Evolutionary conservation across 495 filamentous ascomycete species (phyloP), one percentile per base, ranked within the genome.

Genomic region (Penicillium silybi): DNA sequence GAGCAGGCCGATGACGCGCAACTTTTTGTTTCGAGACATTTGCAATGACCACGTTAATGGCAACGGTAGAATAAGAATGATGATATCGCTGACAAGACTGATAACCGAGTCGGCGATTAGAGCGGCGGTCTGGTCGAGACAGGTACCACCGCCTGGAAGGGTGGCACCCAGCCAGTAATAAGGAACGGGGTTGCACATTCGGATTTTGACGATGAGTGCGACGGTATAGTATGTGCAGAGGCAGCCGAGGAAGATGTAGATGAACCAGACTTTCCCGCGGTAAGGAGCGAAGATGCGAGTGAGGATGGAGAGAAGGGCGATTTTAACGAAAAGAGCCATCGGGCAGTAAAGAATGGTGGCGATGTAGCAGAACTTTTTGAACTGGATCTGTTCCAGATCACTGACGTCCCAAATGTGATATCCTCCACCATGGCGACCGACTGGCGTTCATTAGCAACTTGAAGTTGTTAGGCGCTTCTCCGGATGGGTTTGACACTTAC

Each of bases 31-130:
- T 4, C 62, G 54, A 13, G 70, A 66, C 73, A 80, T 77, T 51
- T 78, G 71, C 41, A 80, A 53, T 2, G 69, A 70, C 69, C 72
- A 74, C 0, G 72, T 72, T 55, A 80, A 56, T 1, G 77, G 77
- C 23, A 78, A 39, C 0, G 77, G 77, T 10, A 77, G 57, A 9
- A 74, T 19, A 3, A 80, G 64, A 35, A 80, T 77, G 37, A 71
- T 66, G 4, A 75, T 50, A 55, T 80, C 77, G 32, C 66, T 71
- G 9, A 75, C 61, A 6, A 76, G 64, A 54, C 72, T 77, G 37
- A 79, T 73, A 18, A 74, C 72, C 0, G 73, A 71, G 47, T 77
- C 75, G 54, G 75, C 76, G 15, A 75, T 67, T 9, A 77, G 58
- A 11, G 75, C 66, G 0, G 70, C 69, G 6, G 51, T 54, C 51